A percentile compares a stretch with the other conserved stretches of the same genome.
These are phyloP conservation scores for Mycothermus thermophilus DNA, from an alignment of 495 filamentous ascomycete genomes.

Conservation along the genomic window DNA sequence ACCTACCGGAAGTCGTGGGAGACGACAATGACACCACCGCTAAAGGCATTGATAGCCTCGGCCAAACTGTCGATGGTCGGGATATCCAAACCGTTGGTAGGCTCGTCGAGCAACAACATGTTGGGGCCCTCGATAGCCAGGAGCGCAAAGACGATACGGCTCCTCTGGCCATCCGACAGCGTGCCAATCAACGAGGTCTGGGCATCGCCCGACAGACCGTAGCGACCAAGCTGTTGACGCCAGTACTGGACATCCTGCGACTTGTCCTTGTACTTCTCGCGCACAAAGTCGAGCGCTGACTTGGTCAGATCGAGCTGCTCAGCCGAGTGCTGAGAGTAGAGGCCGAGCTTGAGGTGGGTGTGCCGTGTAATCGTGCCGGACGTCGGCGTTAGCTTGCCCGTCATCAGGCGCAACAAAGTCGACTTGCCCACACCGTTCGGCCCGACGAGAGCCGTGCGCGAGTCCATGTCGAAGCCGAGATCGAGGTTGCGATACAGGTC, in stretches of 20 bases:
- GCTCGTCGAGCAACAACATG: slow-evolving; percentile 96
- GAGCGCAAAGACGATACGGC: slow-evolving; percentile 92
- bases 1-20: slow-evolving; percentile 93
- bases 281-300: slow-evolving; percentile 91
- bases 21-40: slow-evolving; percentile 93
- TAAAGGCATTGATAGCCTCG: slow-evolving; percentile 92
- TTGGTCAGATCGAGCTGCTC: slow-evolving; percentile 98
- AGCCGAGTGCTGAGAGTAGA: slow-evolving; percentile 96
- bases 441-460: slow-evolving; percentile 87
- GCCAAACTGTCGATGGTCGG: slow-evolving; percentile 96
- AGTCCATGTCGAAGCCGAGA: slow-evolving; percentile 99
- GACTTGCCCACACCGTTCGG: slow-evolving; percentile 99
- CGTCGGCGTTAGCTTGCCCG: slow-evolving; percentile 82
- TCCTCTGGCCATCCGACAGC: slow-evolving; percentile 93
- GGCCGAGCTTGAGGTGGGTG: slow-evolving; percentile 93
- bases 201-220: slow-evolving; percentile 78
- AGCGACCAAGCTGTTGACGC: slow-evolving; percentile 90
- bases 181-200: slow-evolving; percentile 98
- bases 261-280: slow-evolving; percentile 81
- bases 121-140: slow-evolving; percentile 93
- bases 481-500: slow-evolving; percentile 94
- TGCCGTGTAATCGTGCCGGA: slow-evolving; percentile 70
- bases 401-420: slow-evolving; percentile 95
- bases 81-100: slow-evolving; percentile 98
- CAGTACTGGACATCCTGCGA: slow-evolving; percentile 98